Evolutionary conservation across 2,329 filamentous ascomycete species (phyloP).

Genomic region (Didymella exigua): DNA sequence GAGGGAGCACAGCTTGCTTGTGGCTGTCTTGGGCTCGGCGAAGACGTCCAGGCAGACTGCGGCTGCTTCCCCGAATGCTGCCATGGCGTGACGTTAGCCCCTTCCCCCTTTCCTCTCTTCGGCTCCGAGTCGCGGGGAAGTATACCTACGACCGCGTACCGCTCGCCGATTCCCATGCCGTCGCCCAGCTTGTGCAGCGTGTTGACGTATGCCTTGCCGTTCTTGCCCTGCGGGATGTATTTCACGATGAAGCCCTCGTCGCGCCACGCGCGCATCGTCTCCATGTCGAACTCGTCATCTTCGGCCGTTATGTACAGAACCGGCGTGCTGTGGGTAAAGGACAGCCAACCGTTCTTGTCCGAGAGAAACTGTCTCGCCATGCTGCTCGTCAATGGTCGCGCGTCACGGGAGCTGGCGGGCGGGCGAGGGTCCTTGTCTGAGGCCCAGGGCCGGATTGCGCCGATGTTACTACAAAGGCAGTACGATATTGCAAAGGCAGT

Average conservation of each 20-base stretch:
- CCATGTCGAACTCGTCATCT: constrained; percentile 61
- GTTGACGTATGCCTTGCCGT: constrained; percentile 55
- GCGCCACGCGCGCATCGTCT: constrained; percentile 60
- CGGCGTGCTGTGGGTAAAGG: constrained; percentile 51
- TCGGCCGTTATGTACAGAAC: constrained; percentile 59
- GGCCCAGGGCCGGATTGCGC: no score
- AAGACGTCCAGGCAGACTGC: constrained; percentile 63
- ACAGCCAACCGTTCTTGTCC: constrained; percentile 47
- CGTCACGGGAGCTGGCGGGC: no score
- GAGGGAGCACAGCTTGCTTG: constrained; percentile 60
- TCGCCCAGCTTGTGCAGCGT: constrained; percentile 59
- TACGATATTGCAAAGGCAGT: no score
- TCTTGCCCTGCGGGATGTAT: constrained; percentile 61
- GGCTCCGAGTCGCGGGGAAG: constrained; percentile 30
- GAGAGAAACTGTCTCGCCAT: constrained; percentile 48
- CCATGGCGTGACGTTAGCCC: neutral
- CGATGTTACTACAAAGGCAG: no score
- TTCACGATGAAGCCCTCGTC: constrained; percentile 65
- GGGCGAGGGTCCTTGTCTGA: no score
- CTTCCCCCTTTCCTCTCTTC: neutral
- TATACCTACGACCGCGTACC: constrained; percentile 66
- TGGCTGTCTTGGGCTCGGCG: constrained; percentile 58
- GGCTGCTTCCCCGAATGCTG: constrained; percentile 69
- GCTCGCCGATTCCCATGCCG: constrained; percentile 62
- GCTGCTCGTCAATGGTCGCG: neutral